A percentile compares a stretch with the other conserved stretches of the same genome.
Conservation (phyloP, 345 rosid genomes). For the Carallia brachiata region DNA sequence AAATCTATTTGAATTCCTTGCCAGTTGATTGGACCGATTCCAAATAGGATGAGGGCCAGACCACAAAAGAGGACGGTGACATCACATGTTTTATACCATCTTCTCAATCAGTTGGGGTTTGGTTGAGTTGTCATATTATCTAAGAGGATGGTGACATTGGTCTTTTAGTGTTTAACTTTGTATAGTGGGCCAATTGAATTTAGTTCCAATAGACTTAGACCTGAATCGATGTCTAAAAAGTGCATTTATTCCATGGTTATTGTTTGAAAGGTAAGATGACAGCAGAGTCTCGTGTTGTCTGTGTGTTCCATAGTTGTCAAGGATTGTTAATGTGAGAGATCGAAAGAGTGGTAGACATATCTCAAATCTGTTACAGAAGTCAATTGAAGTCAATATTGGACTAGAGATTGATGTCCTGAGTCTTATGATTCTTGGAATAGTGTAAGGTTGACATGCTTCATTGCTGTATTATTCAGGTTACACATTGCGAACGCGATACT, state of each 20-base stretch:
- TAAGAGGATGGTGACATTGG: not conserved
- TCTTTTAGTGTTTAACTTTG: not conserved
- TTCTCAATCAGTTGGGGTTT: not conserved
- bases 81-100: not conserved
- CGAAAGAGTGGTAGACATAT: too few species aligned
- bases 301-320: too few species aligned
- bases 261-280: too few species aligned
- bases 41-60: not conserved
- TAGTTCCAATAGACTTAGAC: not conserved
- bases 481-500: constrained; percentile 50
- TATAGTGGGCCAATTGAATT: not conserved
- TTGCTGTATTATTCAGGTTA: constrained; percentile 48
- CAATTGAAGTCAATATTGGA: too few species aligned
- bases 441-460: constrained; percentile 5
- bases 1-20: too few species aligned
- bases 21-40: not conserved
- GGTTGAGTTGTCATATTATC: not conserved
- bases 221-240: not conserved
- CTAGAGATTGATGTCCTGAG: too few species aligned
- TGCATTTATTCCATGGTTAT: not conserved
- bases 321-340: too few species aligned
- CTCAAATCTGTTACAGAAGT: too few species aligned
- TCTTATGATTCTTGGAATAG: too few species aligned
- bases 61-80: not conserved
- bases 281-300: too few species aligned